These are phyloP conservation scores for Solanum bukasovii DNA, from an alignment of 257 asterid species.

Conservation along the genomic window DNA sequence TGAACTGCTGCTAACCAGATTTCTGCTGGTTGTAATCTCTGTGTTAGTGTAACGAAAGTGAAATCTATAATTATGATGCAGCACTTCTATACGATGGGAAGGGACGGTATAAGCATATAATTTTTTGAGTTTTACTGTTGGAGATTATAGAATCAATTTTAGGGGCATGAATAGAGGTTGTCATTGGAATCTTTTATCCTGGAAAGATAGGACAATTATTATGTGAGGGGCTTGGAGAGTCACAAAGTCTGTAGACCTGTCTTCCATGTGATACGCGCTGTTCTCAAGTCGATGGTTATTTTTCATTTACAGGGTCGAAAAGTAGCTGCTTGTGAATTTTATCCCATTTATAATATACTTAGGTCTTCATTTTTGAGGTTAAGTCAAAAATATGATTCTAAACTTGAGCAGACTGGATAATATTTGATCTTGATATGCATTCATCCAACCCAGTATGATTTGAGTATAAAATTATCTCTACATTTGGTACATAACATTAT, in stretches of 20 bases:
- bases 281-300: background rate
- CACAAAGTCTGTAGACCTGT: slow-evolving; percentile 12
- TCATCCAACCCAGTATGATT: background rate
- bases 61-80: background rate
- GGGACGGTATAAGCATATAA: background rate
- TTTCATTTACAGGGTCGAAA: background rate
- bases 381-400: background rate
- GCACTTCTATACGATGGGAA: background rate
- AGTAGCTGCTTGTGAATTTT: background rate
- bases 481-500: background rate
- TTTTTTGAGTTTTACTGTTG: background rate
- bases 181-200: slow-evolving; percentile 15
- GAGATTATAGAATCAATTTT: background rate
- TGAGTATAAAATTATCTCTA: background rate
- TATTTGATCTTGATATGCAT: background rate
- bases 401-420: background rate
- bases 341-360: background rate
- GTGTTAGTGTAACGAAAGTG: background rate
- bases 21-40: background rate
- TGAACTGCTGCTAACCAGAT: background rate
- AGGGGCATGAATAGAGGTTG: slow-evolving; percentile 5
- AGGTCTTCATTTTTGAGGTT: background rate
- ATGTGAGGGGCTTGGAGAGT: too few species aligned
- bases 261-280: slow-evolving; percentile 6
- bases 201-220: background rate